Evolutionary conservation across 345 rosid genomes (phyloP), one percentile per base, ranked within the genome.

Genomic region (Murraya paniculata): DNA sequence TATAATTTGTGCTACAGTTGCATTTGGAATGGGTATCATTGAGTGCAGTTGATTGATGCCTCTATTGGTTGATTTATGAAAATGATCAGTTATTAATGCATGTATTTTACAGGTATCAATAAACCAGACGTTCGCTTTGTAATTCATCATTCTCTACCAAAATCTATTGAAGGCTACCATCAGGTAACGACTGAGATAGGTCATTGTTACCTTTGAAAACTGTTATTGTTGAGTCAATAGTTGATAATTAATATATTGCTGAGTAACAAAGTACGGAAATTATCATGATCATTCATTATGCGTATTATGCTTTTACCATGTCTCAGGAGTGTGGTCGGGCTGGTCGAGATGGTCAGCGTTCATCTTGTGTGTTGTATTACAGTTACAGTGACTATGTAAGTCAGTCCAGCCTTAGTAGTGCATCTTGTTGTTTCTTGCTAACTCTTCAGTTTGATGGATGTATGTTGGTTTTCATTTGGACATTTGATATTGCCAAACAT

Each of bases 71-170:
- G 59, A 64, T 75, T 70, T 56, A 76, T 13, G 28, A 50, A 79
- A 76, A 50, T 48, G 68, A 68, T 53, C 57, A 53, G 64, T 16
- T 45, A 16, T 33, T 38, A 82, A 77, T 75, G 62, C 64, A 64
- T 68, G 22, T 70, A 64, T 87, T 85, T 88, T 87, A 31, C 86
- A 96, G 99, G 99, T 81, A 96, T 96, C 81, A 96, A 96, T 87
- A 96, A 96, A 82, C 99, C 99, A 64, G 99, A 96, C 82, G 99
- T 96, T 35, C 97, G 99, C 81, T 96, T 92, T 88, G 99, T 96
- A 79, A 94, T 96, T 84, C 99, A 96, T 84, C 99, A 96, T 82
- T 96, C 99, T 57, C 95, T 96, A 61, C 99, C 99, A 56, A 96
- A 96, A 83, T 96, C 99, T 45, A 92, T 96, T 78, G 99, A 96